phyloP scores from a whole-genome alignment of 345 rosid genomes.

The Arabis hirsuta region DNA sequence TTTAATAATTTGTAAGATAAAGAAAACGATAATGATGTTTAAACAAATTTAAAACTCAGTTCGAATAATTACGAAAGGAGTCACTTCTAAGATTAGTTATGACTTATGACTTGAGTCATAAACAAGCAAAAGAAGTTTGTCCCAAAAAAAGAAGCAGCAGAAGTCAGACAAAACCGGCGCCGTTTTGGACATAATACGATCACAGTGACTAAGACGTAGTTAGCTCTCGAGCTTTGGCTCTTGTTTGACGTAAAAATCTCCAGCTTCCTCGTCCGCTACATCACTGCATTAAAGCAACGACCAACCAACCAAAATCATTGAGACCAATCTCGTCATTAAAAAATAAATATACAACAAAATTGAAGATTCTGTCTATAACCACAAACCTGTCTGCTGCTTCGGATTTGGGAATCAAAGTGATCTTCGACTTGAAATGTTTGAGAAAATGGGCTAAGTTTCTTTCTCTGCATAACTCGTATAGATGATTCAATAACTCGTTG shows the following conservation, averaged over 20 bases:
- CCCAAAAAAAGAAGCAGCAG: too few relatives aligned
- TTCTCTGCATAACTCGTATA: slow-evolving; percentile 50
- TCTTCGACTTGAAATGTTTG: slow-evolving; percentile 52
- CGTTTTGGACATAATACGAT: neutral
- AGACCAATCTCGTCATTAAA: neutral
- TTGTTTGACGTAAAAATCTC: slow-evolving; percentile 48
- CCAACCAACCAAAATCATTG: slow-evolving; percentile 8
- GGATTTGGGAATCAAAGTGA: slow-evolving; percentile 70
- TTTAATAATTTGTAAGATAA: too few relatives aligned
- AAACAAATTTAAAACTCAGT: too few relatives aligned
- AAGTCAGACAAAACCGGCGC: neutral
- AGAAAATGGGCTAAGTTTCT: slow-evolving; percentile 49
- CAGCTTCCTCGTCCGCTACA: slow-evolving; percentile 65
- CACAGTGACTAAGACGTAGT: slow-evolving; percentile 1
- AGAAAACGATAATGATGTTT: too few relatives aligned
- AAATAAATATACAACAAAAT: neutral
- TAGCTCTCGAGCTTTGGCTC: slow-evolving; percentile 46
- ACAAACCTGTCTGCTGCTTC: slow-evolving; percentile 86
- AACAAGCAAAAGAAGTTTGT: too few relatives aligned
- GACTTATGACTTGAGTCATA: too few relatives aligned
- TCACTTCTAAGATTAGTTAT: too few relatives aligned
- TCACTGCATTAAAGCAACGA: slow-evolving; percentile 53
- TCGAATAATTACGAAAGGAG: too few relatives aligned
- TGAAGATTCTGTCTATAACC: neutral
- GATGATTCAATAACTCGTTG: slow-evolving; percentile 61